Base-by-base conservation (phyloP, 1,284 basidiomycete genomes). In the Clitocybe nebularis region DNA sequence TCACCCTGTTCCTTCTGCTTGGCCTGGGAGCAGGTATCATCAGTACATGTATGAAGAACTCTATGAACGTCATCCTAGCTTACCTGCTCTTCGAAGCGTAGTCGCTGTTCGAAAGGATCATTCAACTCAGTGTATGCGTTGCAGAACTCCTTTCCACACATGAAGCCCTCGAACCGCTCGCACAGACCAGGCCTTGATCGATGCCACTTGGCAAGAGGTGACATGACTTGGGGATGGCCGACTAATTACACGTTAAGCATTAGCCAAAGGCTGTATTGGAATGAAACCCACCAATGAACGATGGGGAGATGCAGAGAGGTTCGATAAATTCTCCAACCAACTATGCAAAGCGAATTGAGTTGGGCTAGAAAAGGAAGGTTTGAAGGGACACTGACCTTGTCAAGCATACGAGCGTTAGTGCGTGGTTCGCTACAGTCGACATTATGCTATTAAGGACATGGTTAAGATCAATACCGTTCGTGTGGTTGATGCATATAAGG, bases 221-320 rank as follows among this genome's bases (percentile, higher is more conserved):
- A 97, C 95, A 99, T 99, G 57, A 99, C 91, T 74, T 98, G 94
- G 32, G 95, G 95, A 68, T 99, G 95, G 19, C 95, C 96, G 48
- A 94, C 91, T 86, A 55, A 5, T 37, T 2, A 24, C 37, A n/a
- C 4, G 30, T 28, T 28, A 14, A 32, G 33, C 36, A 44, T 25
- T 34, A 26, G 38, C 32, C 17, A 25, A 36, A 25, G 10, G 34
- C 7, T 32, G 13, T 16, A 7, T 11, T 14, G n/a, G 3, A 3
- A 17, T 26, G 36, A n/a, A 8, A 59, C 72, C 34, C 51, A 85
- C 84, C 85, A 54, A 99, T 99, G 77, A 99, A 99, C 9, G 92
- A 79, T 4, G 95, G 95, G 40, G 90, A 95, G 61, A 98, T 83
- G 70, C 95, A 99, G 48, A 99, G 84, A 36, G 86, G 89, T 66